phyloP scores from a whole-genome alignment of 2,329 filamentous ascomycete species.

The Hypoxylon sp. region DNA sequence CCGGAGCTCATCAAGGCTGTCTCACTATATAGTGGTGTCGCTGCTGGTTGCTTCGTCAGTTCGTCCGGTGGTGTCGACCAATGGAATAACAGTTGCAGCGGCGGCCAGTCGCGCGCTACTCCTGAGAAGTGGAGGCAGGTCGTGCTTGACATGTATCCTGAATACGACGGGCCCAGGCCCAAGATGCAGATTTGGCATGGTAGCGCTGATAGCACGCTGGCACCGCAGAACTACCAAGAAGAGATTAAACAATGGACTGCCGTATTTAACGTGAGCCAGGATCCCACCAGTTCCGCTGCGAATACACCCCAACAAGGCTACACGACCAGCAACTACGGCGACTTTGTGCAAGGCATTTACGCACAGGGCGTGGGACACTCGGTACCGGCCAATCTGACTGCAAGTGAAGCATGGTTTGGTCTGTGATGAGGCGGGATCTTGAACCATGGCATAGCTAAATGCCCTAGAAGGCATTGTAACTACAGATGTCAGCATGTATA shows the following conservation, averaged over 20 bases:
- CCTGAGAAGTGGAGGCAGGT: conserved; percentile 64
- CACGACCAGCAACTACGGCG: conserved; percentile 59
- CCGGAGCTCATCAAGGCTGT: conserved; percentile 60
- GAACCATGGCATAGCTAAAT: neutral
- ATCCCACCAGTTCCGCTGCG: conserved; percentile 51
- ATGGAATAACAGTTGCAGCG: conserved; percentile 68
- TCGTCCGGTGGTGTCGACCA: conserved; percentile 58
- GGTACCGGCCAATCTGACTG: conserved; percentile 53
- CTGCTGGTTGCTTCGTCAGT: conserved; percentile 60
- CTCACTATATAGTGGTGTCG: conserved; percentile 59
- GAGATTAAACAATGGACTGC: conserved; percentile 70
- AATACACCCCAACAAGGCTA: conserved; percentile 58
- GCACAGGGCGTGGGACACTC: conserved; percentile 54
- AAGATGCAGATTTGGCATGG: conserved; percentile 73
- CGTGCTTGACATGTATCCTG: conserved; percentile 63
- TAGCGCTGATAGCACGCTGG: conserved; percentile 64
- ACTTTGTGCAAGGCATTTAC: conserved; percentile 56
- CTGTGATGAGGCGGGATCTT: conserved; percentile 39
- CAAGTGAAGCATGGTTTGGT: conserved; percentile 55
- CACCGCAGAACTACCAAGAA: conserved; percentile 70
- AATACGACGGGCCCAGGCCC: conserved; percentile 65
- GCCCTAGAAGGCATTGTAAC: neutral
- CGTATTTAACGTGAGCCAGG: conserved; percentile 61
- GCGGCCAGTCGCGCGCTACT: conserved; percentile 60
- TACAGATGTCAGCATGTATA: conserved; percentile 24